These are phyloP conservation scores for Tricholoma bakamatsutake DNA, from an alignment of 768 basidiomycete genomes.

Conservation along the genomic window DNA sequence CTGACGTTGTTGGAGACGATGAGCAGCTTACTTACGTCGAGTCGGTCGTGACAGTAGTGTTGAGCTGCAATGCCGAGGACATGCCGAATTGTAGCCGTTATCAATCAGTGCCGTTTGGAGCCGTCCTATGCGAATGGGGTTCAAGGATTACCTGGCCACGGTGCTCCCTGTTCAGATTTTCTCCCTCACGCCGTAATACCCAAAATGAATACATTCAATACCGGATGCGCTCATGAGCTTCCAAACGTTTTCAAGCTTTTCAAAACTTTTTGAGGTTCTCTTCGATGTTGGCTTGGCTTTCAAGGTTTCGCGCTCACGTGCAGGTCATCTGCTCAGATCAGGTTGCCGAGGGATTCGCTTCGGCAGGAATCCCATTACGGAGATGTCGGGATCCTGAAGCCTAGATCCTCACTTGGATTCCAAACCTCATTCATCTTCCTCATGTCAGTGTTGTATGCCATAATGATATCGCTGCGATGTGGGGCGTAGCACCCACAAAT, in stretches of 20 bases:
- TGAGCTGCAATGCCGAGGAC: background rate
- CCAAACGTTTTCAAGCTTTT: background rate
- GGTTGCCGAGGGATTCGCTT: background rate
- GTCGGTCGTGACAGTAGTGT: too few relatives aligned
- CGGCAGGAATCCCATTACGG: background rate
- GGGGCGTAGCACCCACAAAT: too few relatives aligned
- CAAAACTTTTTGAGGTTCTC: background rate
- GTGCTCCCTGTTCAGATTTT: constrained; percentile 17
- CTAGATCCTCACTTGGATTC: background rate
- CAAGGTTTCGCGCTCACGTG: background rate
- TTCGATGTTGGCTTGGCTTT: too few relatives aligned
- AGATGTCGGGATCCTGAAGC: background rate
- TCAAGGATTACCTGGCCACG: background rate
- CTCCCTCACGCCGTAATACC: constrained; percentile 22
- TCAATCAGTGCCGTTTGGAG: background rate
- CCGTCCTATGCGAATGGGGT: background rate
- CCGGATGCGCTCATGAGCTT: background rate
- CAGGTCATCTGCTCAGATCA: background rate
- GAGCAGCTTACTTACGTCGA: too few relatives aligned
- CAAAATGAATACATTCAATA: too few relatives aligned
- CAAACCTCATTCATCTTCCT: too few relatives aligned
- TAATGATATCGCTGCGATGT: too few relatives aligned
- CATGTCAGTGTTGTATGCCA: too few relatives aligned
- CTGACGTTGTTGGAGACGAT: too few relatives aligned
- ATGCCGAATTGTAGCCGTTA: background rate